Percentiles rank a stretch among this genome's conserved stretches.
Conservation (phyloP, 2,329 filamentous ascomycete species). For the Aspergillus caelatus region DNA sequence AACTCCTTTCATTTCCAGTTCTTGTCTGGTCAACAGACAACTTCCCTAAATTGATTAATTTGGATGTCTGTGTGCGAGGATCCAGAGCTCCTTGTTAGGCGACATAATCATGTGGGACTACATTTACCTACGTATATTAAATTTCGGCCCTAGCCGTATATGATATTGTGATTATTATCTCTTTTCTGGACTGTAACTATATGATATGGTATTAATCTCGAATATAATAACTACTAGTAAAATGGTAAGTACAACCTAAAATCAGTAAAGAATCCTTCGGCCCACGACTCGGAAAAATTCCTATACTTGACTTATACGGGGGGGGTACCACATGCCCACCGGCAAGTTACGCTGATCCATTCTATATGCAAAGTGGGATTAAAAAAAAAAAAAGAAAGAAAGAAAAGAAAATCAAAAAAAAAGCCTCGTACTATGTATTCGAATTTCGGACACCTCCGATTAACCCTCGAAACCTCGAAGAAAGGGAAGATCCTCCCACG, state of each 20-base stretch:
- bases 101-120: background rate
- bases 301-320: background rate
- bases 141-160: background rate
- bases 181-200: no score
- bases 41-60: conserved; percentile 1
- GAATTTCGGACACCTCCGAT: background rate
- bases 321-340: background rate
- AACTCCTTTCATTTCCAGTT: conserved; percentile 13
- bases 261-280: conserved; percentile 6
- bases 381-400: background rate
- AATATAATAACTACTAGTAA: background rate
- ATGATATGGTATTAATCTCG: background rate
- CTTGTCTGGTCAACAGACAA: background rate
- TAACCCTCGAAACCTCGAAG: background rate
- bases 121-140: background rate
- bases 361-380: background rate
- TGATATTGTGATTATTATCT: background rate
- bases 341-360: background rate
- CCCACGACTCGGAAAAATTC: conserved; percentile 10
- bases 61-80: conserved; percentile 1
- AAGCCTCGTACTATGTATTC: background rate
- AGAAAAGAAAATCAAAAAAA: background rate
- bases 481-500: background rate
- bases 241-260: conserved; percentile 7
- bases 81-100: background rate